Evolutionary conservation across 345 rosid species (phyloP).

Genomic region (Eucalyptus curtisii): DNA sequence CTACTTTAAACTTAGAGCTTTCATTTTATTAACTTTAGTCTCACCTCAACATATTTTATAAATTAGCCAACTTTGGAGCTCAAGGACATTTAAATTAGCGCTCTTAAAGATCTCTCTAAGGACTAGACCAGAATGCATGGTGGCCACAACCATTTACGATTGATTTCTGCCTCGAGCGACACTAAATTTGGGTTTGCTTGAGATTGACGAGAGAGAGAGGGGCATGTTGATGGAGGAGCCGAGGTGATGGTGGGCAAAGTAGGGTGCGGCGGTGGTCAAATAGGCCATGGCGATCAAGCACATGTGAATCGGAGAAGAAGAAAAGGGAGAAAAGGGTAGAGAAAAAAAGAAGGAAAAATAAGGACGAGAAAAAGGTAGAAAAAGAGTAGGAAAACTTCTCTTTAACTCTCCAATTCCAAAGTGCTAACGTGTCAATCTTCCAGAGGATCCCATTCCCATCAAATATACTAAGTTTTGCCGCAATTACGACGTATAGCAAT

Average conservation of each 20-base stretch:
- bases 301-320: background rate
- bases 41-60: background rate
- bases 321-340: background rate
- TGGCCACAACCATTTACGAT: rapidly evolving
- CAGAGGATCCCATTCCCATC: background rate
- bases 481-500: background rate
- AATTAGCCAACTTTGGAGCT: background rate
- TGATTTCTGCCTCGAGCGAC: background rate
- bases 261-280: background rate
- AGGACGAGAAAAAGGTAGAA: background rate
- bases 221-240: background rate
- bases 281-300: background rate
- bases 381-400: background rate
- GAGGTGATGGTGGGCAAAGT: rapidly evolving
- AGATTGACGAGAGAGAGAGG: background rate
- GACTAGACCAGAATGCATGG: background rate
- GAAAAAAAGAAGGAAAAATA: background rate
- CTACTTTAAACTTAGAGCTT: background rate
- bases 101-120: background rate
- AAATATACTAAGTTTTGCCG: background rate
- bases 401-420: background rate
- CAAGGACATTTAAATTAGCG: background rate
- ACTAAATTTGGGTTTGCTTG: background rate
- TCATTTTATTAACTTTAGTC: background rate
- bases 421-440: background rate